These are phyloP conservation scores for Monocercomonoides exilis DNA, from an alignment of 78 protist genomes.

Conservation along the genomic window DNA sequence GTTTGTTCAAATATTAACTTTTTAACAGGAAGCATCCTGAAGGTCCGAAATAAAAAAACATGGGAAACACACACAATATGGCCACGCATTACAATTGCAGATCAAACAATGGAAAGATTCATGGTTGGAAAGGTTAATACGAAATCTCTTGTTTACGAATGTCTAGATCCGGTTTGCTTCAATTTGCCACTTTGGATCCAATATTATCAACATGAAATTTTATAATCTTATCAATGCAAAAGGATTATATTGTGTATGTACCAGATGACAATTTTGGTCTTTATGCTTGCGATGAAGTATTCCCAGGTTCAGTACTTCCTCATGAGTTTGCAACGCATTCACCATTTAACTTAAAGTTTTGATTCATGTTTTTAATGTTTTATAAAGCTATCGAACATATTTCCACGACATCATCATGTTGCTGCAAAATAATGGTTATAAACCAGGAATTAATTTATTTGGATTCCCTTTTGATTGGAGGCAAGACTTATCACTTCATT, in stretches of 20 bases:
- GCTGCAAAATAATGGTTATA: not conserved
- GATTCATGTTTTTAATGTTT: no score
- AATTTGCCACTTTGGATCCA: no score
- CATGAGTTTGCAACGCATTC: no score
- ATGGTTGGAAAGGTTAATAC: not conserved
- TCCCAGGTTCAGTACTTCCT: not conserved
- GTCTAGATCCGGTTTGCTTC: not conserved
- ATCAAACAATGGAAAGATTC: not conserved
- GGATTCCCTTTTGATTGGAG: not conserved
- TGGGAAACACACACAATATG: not conserved
- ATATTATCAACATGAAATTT: no score
- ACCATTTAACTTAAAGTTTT: no score
- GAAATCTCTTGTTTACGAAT: not conserved
- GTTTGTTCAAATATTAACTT: not conserved
- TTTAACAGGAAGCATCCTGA: not conserved
- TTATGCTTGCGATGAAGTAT: not conserved
- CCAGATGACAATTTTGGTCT: not conserved
- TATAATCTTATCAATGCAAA: no score
- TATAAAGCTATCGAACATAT: not conserved
- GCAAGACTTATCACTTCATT: not conserved
- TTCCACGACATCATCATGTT: not conserved
- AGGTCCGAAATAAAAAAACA: not conserved
- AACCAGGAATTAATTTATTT: not conserved
- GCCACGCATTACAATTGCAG: not conserved
- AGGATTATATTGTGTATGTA: not conserved